Percentiles rank a stretch among this genome's conserved stretches.
Evolutionary conservation across 345 rosid genomes (phyloP).

Genomic region (Mangifera indica): DNA sequence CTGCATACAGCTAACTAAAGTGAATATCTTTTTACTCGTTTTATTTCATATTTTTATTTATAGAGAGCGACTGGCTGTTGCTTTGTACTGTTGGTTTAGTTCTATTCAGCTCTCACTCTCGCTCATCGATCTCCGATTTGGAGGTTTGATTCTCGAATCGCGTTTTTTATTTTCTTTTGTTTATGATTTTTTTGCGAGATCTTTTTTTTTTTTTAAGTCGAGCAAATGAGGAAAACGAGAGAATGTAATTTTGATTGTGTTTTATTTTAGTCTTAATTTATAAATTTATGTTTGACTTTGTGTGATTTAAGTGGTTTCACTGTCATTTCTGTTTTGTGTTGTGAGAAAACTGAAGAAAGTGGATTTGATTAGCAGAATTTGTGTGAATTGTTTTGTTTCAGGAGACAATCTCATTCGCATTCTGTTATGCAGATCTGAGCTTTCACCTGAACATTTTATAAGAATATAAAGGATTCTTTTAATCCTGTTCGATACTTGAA

Average conservation of each 20-base stretch:
- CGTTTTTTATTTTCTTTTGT: neutral
- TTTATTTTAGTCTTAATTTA: neutral
- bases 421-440: slow-evolving; percentile 27
- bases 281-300: neutral
- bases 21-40: neutral
- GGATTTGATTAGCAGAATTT: no score
- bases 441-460: neutral
- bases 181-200: neutral
- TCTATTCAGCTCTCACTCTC: neutral
- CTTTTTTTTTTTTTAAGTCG: neutral
- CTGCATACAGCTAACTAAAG: slow-evolving; percentile 9
- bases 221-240: neutral
- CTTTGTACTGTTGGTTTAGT: slow-evolving; percentile 7
- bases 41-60: neutral
- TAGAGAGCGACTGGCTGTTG: neutral
- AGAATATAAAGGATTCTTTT: neutral
- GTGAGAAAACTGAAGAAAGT: neutral
- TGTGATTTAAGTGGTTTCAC: neutral
- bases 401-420: slow-evolving; percentile 18
- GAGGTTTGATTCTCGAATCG: neutral
- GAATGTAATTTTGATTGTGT: neutral
- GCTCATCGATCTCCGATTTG: slow-evolving; percentile 5
- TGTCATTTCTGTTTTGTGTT: neutral
- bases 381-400: neutral
- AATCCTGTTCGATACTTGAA: neutral